phyloP scores from a whole-genome alignment of 257 asterid species.

The Thymus mandschuricus region DNA sequence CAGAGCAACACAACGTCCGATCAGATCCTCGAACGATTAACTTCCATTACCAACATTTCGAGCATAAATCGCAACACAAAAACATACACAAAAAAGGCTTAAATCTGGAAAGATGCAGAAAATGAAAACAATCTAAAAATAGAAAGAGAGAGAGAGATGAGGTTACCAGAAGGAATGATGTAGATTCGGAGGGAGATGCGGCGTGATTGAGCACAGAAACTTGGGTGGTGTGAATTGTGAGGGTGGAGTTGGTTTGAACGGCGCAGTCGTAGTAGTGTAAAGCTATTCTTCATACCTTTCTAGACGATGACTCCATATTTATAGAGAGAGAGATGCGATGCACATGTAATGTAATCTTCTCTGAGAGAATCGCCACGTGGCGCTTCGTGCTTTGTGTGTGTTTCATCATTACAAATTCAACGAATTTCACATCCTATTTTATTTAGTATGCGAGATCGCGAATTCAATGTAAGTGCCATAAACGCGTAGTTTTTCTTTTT shows the following conservation, averaged over 20 bases:
- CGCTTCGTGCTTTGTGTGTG: not conserved
- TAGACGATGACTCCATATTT: not conserved
- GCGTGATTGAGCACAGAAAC: no score
- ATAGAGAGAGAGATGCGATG: not conserved
- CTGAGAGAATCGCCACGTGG: not conserved
- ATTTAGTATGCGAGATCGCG: no score
- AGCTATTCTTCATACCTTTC: no score
- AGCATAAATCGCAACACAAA: not conserved
- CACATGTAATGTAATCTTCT: not conserved
- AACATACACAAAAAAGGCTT: not conserved
- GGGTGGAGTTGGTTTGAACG: not conserved
- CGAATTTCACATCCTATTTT: no score
- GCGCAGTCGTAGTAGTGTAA: not conserved
- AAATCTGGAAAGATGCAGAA: not conserved
- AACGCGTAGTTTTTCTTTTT: no score
- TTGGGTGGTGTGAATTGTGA: no score
- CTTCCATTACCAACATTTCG: constrained; percentile 23
- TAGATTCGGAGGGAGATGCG: not conserved
- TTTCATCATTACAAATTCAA: not conserved
- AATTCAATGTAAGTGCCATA: no score
- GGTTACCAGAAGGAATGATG: not conserved
- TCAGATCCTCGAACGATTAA: constrained; percentile 27
- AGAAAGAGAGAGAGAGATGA: not conserved
- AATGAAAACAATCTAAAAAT: not conserved
- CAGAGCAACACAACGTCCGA: not conserved